These are phyloP conservation scores for Trametes versicolor DNA, from an alignment of 1,284 basidiomycete species.

Conservation along the genomic window DNA sequence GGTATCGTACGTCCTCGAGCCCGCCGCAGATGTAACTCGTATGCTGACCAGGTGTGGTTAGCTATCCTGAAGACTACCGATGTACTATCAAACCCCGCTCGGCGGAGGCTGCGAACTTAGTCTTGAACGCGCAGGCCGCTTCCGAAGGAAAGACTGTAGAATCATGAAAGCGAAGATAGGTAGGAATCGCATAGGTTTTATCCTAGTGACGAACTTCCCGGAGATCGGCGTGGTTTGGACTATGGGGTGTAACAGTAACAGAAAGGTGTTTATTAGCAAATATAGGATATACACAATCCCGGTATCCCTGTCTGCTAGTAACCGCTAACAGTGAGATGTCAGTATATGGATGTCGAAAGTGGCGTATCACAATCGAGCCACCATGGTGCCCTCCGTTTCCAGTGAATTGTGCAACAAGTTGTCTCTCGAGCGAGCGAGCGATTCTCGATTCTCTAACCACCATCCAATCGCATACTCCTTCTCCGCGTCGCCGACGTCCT, in stretches of 20 bases:
- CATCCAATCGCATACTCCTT: constrained; percentile 70
- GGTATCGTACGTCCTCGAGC: background rate
- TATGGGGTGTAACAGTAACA: too few relatives aligned
- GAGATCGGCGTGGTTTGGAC: too few relatives aligned
- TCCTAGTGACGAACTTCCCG: too few relatives aligned
- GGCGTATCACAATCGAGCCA: background rate
- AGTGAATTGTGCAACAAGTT: background rate
- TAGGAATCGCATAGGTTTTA: too few relatives aligned
- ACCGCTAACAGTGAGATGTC: too few relatives aligned
- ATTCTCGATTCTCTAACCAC: constrained; percentile 62
- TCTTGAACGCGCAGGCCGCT: background rate
- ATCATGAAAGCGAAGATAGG: too few relatives aligned
- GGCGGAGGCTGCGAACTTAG: background rate
- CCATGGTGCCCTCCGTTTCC: background rate
- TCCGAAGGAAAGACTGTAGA: too few relatives aligned
- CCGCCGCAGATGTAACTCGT: too few relatives aligned
- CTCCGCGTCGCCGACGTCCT: constrained; percentile 71
- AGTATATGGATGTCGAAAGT: too few relatives aligned
- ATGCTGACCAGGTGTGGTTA: background rate
- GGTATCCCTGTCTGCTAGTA: too few relatives aligned
- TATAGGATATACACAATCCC: too few relatives aligned
- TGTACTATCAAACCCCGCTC: background rate
- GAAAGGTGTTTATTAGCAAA: too few relatives aligned
- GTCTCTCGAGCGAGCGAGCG: background rate
- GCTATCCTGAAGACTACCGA: background rate